Conservation (phyloP, 805 yeast genomes). For the Yarrowia sp. region DNA sequence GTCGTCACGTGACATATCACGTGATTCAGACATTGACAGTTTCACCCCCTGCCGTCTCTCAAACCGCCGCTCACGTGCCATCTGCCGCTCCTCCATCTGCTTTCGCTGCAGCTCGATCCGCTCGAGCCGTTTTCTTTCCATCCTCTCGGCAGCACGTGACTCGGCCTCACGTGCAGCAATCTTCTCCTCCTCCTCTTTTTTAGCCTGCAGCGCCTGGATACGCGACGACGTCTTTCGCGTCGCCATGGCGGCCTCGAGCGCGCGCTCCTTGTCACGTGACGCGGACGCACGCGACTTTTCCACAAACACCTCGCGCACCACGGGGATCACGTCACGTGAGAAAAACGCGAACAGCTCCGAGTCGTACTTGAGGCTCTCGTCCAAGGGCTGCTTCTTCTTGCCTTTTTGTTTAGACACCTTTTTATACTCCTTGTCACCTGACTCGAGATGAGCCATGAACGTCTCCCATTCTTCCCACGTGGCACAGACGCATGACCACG, state of each 20-base stretch:
- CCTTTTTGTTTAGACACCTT: slow-evolving; percentile 4
- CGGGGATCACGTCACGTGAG: slow-evolving; percentile 10
- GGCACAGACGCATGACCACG: slow-evolving; percentile 31
- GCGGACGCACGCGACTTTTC: slow-evolving; percentile 46
- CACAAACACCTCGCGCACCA: slow-evolving; percentile 46
- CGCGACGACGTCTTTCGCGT: slow-evolving; percentile 50
- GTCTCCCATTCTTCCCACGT: slow-evolving; percentile 11
- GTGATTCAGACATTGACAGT: no score
- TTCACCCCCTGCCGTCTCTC: slow-evolving; percentile 16
- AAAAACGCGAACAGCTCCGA: slow-evolving; percentile 4
- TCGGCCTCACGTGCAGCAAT: slow-evolving; percentile 37
- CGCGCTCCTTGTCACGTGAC: slow-evolving; percentile 45
- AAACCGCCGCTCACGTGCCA: slow-evolving; percentile 40
- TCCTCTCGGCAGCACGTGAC: slow-evolving; percentile 14
- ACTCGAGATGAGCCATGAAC: neutral
- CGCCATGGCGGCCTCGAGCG: slow-evolving; percentile 45
- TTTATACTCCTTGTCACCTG: slow-evolving; percentile 9
- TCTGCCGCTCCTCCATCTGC: slow-evolving; percentile 38
- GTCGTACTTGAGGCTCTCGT: slow-evolving; percentile 41
- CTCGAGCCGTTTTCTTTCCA: slow-evolving; percentile 40
- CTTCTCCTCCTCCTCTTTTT: slow-evolving; percentile 44
- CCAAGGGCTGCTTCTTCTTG: slow-evolving; percentile 30
- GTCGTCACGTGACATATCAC: no score
- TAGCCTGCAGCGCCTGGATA: slow-evolving; percentile 45
- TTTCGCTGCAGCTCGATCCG: slow-evolving; percentile 29